These are phyloP conservation scores for barrel medic (Medicago truncatula) DNA, from an alignment of 306 rosid genomes.

Conservation along the genomic window DNA sequence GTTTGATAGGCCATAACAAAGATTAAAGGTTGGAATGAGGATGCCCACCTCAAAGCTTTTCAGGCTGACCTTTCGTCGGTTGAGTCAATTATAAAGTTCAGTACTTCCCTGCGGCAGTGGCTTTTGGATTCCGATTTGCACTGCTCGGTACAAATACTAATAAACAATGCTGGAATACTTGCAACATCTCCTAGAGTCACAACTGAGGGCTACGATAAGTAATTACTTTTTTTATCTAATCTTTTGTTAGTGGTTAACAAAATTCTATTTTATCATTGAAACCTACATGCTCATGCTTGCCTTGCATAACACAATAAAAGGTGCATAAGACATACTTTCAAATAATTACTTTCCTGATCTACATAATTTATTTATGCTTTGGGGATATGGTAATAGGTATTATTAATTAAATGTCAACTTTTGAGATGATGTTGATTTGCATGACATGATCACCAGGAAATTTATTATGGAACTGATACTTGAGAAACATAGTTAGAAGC, in stretches of 20 bases:
- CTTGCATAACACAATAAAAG: conserved; percentile 4
- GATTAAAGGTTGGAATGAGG: conserved; percentile 61
- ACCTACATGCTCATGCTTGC: conserved; percentile 13
- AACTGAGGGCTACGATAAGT: conserved; percentile 82
- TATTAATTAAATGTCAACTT: conserved; percentile 9
- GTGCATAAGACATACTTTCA: conserved; percentile 3
- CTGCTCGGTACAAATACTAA: conserved; percentile 77
- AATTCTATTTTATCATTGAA: conserved; percentile 21
- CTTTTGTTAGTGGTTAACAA: conserved; percentile 17
- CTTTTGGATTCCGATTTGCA: conserved; percentile 73
- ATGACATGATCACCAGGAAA: conserved; percentile 29
- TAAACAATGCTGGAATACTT: conserved; percentile 92
- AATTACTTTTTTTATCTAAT: conserved; percentile 37
- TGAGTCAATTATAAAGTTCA: conserved; percentile 62
- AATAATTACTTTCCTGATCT: conserved; percentile 36
- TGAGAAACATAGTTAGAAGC: conserved; percentile 11
- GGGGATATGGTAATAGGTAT: conserved; percentile 3
- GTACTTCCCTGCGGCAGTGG: conserved; percentile 71
- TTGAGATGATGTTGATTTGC: conserved; percentile 18
- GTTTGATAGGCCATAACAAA: conserved; percentile 62
- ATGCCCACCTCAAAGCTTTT: conserved; percentile 72
- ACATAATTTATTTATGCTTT: conserved; percentile 35
- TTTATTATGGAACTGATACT: conserved; percentile 28
- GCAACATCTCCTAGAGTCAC: conserved; percentile 81
- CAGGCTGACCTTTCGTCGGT: conserved; percentile 73